A percentile compares a stretch with the other conserved stretches of the same genome.
Evolutionary conservation across 495 filamentous ascomycete genomes (phyloP).

Genomic region (Aspergillus homomorphus): DNA sequence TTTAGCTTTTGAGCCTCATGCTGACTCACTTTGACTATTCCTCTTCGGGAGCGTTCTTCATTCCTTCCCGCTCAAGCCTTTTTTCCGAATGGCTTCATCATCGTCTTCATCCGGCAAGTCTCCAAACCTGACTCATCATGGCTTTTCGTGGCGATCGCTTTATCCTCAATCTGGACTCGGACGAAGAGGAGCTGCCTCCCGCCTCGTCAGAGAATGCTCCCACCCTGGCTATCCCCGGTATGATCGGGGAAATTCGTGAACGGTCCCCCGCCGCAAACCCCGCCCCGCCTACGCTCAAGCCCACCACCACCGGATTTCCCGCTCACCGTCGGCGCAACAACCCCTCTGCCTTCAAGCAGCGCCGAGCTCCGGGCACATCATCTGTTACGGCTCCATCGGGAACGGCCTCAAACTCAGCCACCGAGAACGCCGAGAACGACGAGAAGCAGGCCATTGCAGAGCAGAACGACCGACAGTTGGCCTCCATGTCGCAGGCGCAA

Average conservation of each 20-base stretch:
- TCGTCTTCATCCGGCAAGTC: conserved; percentile 8
- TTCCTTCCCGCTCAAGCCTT: conserved; percentile 12
- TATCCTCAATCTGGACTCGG: conserved; percentile 49
- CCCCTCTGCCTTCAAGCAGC: conserved; percentile 74
- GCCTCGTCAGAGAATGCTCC: conserved; percentile 16
- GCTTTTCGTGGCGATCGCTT: conserved; percentile 60
- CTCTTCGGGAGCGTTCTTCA: conserved; percentile 1
- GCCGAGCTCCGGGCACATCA: conserved; percentile 35
- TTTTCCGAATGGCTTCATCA: conserved; percentile 12
- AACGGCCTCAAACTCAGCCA: not conserved
- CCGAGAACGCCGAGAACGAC: conserved; percentile 32
- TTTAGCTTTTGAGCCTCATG: conserved; percentile 49
- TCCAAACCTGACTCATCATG: conserved; percentile 42
- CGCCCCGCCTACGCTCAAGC: conserved; percentile 58
- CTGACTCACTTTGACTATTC: conserved; percentile 9
- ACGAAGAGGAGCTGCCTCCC: conserved; percentile 26
- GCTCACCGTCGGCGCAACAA: conserved; percentile 74
- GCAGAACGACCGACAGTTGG: conserved; percentile 73
- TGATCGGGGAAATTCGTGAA: conserved; percentile 79
- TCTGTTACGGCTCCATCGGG: not conserved
- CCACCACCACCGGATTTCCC: conserved; percentile 75
- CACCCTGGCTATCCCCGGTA: conserved; percentile 34
- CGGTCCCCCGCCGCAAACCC: conserved; percentile 49
- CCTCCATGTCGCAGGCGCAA: conserved; percentile 75
- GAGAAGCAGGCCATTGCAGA: conserved; percentile 69